Base-by-base conservation (phyloP, 202 grass and related monocot genomes). In the Schoenoplectus tabernaemontani region DNA sequence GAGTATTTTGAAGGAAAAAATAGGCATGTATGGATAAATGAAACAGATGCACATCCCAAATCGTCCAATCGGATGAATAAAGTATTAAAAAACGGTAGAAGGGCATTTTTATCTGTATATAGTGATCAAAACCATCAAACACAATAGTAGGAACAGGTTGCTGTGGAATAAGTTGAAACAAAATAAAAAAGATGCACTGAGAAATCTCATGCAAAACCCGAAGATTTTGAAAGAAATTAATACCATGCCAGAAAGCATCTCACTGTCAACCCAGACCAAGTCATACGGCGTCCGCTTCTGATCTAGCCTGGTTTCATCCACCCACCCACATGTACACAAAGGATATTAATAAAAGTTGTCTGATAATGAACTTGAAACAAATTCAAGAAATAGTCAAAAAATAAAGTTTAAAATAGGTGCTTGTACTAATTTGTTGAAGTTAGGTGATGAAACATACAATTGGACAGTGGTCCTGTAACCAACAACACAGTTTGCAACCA, bases 181-280 rank as follows among this genome's bases (percentile, higher is more conserved):
- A n/a, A n/a, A n/a, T n/a, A n/a, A n/a, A n/a, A n/a, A n/a, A n/a
- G n/a, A 75, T 34, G 24, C 46, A 36, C 47, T 36, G 30, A 34
- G 44, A 75, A n/a, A 75, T n/a, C 47, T 54, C 7, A 13, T 19
- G 16, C 3, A 74, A 75, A 13, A 53, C 9, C 23, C 36, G 10
- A 44, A 76, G 44, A 30, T 57, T 58, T 19, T 19, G 43, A 79
- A 64, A 33, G 62, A 57, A 59, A 78, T n/a, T 13, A 48, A 38
- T 92, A 95, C 96, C 92, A 96, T 95, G 53, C 96, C 96, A 42
- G 90, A 66, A 75, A 95, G 88, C 64, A 71, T 79, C 42, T 85
- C 58, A 85, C 46, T 80, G 80, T 99, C 92, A 76, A 90, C 88
- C 96, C 92, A 99, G 78, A 99, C 81, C 84, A 99, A 89, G 83